Percentiles rank a stretch among this genome's conserved stretches.
phyloP scores from a whole-genome alignment of 129 eudicot genomes.

The Oenanthe sinensis region DNA sequence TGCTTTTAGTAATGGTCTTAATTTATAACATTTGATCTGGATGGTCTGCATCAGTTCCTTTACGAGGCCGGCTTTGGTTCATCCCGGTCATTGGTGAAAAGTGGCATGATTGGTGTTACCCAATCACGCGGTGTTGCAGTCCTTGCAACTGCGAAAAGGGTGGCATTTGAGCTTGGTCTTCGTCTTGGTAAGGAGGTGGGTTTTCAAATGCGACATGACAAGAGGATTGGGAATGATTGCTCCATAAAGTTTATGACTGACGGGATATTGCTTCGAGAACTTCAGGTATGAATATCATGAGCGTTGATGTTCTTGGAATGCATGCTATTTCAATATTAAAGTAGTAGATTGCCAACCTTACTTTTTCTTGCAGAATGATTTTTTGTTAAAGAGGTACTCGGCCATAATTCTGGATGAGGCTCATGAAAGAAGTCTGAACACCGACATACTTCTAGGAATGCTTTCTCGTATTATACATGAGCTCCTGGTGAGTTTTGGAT shows the following conservation, averaged over 20 bases:
- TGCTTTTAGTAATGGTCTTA: not conserved
- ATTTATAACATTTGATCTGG: constrained; percentile 5
- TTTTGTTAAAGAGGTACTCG: constrained; percentile 73
- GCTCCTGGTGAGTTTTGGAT: constrained; percentile 46
- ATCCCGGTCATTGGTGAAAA: constrained; percentile 21
- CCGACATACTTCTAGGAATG: constrained; percentile 95
- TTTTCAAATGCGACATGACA: constrained; percentile 89
- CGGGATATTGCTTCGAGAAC: constrained; percentile 92
- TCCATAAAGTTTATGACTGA: constrained; percentile 97
- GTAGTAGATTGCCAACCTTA: not conserved
- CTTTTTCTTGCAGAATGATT: constrained; percentile 57
- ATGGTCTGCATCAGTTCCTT: constrained; percentile 53
- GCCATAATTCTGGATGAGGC: constrained; percentile 86
- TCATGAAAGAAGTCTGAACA: constrained; percentile 93
- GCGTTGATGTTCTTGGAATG: not conserved
- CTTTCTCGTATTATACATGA: constrained; percentile 66
- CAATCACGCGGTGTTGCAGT: constrained; percentile 97
- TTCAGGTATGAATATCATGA: constrained; percentile 44
- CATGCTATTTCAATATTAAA: not conserved
- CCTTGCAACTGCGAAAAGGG: constrained; percentile 86
- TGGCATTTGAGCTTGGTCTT: constrained; percentile 88
- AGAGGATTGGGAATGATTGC: constrained; percentile 63
- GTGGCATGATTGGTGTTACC: constrained; percentile 90
- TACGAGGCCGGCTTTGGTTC: constrained; percentile 94
- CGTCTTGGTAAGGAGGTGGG: constrained; percentile 85